These are phyloP conservation scores for Beta vulgaris DNA, from an alignment of 148 eudicot species.

Conservation along the genomic window DNA sequence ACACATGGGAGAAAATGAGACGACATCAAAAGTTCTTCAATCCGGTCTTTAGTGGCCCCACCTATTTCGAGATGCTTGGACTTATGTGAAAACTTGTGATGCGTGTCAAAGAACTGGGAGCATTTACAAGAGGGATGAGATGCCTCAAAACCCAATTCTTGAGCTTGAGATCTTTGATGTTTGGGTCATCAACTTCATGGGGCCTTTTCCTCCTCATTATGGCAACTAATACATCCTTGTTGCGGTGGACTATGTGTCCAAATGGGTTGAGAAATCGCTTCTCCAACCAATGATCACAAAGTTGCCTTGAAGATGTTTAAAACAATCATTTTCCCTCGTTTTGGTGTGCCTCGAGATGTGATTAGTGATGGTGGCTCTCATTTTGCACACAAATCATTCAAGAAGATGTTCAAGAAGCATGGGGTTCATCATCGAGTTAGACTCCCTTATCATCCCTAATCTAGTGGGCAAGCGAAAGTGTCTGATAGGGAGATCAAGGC, in stretches of 20 bases:
- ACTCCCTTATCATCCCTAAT: not conserved
- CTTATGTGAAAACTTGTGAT: not conserved
- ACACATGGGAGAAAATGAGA: too few species aligned
- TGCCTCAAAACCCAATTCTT: too few species aligned
- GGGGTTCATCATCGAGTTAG: not conserved
- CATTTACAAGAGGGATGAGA: not conserved
- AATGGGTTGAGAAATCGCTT: too few species aligned
- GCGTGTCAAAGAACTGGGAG: not conserved
- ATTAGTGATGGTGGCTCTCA: not conserved
- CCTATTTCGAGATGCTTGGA: not conserved
- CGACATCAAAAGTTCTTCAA: too few species aligned
- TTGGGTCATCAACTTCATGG: too few species aligned
- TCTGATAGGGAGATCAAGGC: not conserved
- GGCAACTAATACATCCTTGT: too few species aligned
- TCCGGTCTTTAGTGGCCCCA: not conserved
- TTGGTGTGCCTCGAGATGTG: not conserved
- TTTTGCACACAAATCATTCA: not conserved
- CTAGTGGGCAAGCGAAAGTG: not conserved
- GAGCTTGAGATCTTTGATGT: too few species aligned
- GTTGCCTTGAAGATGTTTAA: not conserved
- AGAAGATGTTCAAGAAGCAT: not conserved
- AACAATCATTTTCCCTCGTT: not conserved
- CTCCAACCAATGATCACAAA: not conserved
- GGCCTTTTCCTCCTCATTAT: too few species aligned
- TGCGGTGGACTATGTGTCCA: too few species aligned